These are phyloP conservation scores for Camellia lanceoleosa DNA, from an alignment of 148 eudicot genomes.

Conservation along the genomic window DNA sequence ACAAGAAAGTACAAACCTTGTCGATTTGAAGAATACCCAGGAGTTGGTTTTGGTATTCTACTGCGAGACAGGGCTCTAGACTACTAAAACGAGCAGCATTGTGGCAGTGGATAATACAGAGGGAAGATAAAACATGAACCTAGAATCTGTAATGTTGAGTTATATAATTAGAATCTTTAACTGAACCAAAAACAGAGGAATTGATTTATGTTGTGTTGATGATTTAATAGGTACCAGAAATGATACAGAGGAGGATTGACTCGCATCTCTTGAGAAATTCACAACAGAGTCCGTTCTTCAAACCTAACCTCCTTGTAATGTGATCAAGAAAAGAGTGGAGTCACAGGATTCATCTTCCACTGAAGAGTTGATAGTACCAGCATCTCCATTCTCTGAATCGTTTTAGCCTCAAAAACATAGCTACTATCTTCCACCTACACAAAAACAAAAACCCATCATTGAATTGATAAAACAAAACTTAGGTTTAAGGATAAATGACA, in stretches of 20 bases:
- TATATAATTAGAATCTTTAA: background rate
- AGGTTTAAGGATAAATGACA: background rate
- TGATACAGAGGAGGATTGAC: slow-evolving; percentile 36
- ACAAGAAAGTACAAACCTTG: slow-evolving; percentile 35
- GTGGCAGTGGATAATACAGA: slow-evolving; percentile 66
- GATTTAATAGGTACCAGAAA: slow-evolving; percentile 42
- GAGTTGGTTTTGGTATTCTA: slow-evolving; percentile 48
- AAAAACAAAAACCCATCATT: background rate
- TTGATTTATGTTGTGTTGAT: background rate
- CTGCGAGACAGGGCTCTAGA: slow-evolving; percentile 43
- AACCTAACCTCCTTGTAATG: slow-evolving; percentile 53
- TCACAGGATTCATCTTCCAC: slow-evolving; percentile 80
- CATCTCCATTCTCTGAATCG: slow-evolving; percentile 72
- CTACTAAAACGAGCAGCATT: slow-evolving; percentile 54
- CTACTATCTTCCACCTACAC: slow-evolving; percentile 53
- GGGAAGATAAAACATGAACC: slow-evolving; percentile 53
- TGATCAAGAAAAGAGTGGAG: slow-evolving; percentile 68
- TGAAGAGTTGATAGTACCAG: slow-evolving; percentile 57
- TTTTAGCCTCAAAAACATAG: slow-evolving; percentile 59
- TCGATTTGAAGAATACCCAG: slow-evolving; percentile 43
- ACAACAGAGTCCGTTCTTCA: slow-evolving; percentile 30
- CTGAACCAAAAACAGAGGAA: background rate
- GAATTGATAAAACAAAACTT: background rate
- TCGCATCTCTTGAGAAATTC: slow-evolving; percentile 58
- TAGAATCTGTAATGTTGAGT: slow-evolving; percentile 42